Evolutionary conservation across 176 grass and related monocot species (phyloP), one percentile per base, ranked within the genome.

Genomic region (Aegilops tauschii): DNA sequence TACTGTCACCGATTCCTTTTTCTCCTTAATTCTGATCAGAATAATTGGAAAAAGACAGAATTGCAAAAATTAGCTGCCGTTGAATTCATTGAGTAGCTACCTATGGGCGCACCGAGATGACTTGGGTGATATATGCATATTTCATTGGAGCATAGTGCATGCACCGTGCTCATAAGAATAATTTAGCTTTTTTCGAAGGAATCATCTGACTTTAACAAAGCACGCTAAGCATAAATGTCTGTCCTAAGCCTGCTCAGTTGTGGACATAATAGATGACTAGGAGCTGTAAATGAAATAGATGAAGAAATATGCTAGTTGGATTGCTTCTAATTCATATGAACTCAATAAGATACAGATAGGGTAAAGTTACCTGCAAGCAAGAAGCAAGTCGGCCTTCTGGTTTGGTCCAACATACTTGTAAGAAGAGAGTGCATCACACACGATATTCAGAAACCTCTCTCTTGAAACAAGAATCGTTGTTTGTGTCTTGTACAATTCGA

Each of bases 401-500:
- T 98, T 96, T 72, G 97, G 89, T 61, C 94, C 92, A 23, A 98
- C 87, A 73, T 98, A 98, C 50, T 98, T 98, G 67, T 98, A 98
- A 30, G 52, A 79, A 59, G 88, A 82, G 59, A 98, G 92, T 34
- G 94, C 92, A 79, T 94, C 87, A 17, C 97, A 98, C 37, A 91
- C 90, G 39, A 96, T 89, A 84, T 80, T 82, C 69, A 94, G 49
- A 28, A 98, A 98, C 58, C 80, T 31, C 65, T 96, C 92, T 65
- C 94, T 92, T 78, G 90, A 89, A 90, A 96, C 12, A 76, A 91
- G 76, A 85, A 91, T 78, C 0, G 94, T 96, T 23, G 92, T 96
- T 87, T 93, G 90, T 20, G 91, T 94, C 86, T 98, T 98, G 75
- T 98, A 98, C 81, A 96, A 87, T 81, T 98, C 97, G 50, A 98